phyloP scores from a whole-genome alignment of 345 rosid species.

The Ailanthus altissimus region DNA sequence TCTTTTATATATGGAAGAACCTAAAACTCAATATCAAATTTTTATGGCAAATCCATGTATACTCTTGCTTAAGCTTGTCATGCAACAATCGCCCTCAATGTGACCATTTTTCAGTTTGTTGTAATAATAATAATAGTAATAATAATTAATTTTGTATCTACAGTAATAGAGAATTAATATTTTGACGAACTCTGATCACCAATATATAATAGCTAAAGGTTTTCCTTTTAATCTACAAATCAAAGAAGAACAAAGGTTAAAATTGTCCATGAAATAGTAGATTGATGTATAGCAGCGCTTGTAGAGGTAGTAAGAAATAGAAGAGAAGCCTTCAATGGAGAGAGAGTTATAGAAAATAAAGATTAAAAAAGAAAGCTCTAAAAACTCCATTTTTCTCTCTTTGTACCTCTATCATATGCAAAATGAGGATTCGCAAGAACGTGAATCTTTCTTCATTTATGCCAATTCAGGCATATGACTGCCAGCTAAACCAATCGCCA shows the following conservation, averaged over 20 bases:
- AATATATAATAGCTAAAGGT: not conserved
- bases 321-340: not conserved
- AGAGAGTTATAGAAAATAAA: too few species aligned
- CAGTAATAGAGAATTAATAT: not conserved
- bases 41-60: not conserved
- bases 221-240: not conserved
- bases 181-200: too few species aligned
- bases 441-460: not conserved
- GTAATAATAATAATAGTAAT: too few species aligned
- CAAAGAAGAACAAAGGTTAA: not conserved
- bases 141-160: too few species aligned
- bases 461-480: slow-evolving; percentile 2
- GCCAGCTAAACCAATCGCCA: slow-evolving; percentile 10
- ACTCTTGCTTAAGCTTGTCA: not conserved
- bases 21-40: too few species aligned
- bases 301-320: not conserved
- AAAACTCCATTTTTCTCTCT: not conserved
- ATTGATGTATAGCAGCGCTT: too few species aligned
- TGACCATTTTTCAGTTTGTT: too few species aligned
- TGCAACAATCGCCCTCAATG: not conserved
- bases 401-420: not conserved
- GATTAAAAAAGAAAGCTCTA: not conserved
- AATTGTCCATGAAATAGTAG: not conserved
- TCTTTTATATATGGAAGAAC: not conserved
- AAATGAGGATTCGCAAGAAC: slow-evolving; percentile 6